Evolutionary conservation across 2,329 filamentous ascomycete genomes (phyloP).

Genomic region (Dothistroma septosporum): DNA sequence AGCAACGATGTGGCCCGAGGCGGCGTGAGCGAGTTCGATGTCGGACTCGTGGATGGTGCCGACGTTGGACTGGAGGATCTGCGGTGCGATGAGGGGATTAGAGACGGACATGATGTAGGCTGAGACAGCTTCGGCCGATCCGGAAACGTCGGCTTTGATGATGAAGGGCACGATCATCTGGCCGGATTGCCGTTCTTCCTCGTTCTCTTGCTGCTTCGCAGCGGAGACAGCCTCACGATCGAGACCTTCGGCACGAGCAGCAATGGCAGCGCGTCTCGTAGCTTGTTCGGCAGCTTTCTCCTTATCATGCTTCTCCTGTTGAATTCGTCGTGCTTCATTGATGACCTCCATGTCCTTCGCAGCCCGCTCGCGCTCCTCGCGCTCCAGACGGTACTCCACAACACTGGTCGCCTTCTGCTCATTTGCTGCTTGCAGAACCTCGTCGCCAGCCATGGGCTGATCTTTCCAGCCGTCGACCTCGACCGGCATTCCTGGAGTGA

Average conservation of each 20-base stretch:
- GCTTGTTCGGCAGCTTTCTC: constrained; percentile 42
- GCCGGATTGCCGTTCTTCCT: constrained; percentile 43
- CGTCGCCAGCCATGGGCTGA: constrained; percentile 78
- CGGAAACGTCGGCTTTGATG: constrained; percentile 87
- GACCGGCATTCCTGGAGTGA: constrained; percentile 81
- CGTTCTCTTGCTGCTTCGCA: constrained; percentile 28
- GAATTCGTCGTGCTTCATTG: constrained; percentile 58
- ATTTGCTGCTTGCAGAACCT: constrained; percentile 75
- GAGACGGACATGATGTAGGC: constrained; percentile 73
- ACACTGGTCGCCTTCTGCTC: constrained; percentile 77
- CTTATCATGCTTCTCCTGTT: constrained; percentile 59
- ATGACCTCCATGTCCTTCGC: constrained; percentile 71
- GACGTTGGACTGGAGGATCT: constrained; percentile 71
- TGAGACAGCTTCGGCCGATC: constrained; percentile 85
- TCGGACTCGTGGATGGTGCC: constrained; percentile 82
- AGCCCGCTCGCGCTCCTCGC: constrained; percentile 62
- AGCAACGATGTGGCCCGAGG: constrained; percentile 72
- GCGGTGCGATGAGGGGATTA: constrained; percentile 75
- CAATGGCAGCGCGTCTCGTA: constrained; percentile 12
- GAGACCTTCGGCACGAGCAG: constrained; percentile 17
- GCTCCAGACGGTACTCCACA: constrained; percentile 69
- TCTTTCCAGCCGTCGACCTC: constrained; percentile 94
- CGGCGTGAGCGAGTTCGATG: constrained; percentile 77
- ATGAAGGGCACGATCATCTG: constrained; percentile 69
- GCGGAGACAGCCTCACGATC: constrained; percentile 31